Base-by-base conservation (phyloP, 2,329 filamentous ascomycete genomes). In the Coniella vitis region DNA sequence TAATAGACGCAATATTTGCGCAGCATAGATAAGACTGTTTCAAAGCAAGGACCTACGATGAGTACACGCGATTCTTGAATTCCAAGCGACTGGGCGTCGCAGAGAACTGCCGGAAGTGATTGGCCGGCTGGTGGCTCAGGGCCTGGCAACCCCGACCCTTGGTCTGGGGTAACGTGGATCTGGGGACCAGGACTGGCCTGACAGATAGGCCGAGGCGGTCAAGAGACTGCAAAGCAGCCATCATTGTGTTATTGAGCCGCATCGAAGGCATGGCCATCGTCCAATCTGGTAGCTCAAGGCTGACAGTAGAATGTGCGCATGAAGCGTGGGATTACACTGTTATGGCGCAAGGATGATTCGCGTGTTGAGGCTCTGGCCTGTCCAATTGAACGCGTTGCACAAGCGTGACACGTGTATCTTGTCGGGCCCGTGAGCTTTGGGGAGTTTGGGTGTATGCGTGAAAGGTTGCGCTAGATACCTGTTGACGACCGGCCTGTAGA, bases 11-110 rank as follows among this genome's bases (percentile, higher is more conserved):
- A 29, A 29, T n/a, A n/a, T 29, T 29, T 10, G 10, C 10, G 25
- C 10, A 29, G 25, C 25, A 29, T 5, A 10, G 25, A 29, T 29
- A 29, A 29, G 25, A 10, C 5, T 5, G 25, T 10, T 5, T 29
- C 25, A 37, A 41, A 36, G 7, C 21, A 13, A 16, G 20, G 35
- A 58, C 65, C 58, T 52, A 68, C 65, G 64, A 59, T 37, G 62
- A 55, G 50, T 63, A 66, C 50, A 68, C 60, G 9, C 44, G 36
- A n/a, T 54, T 54, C n/a, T 25, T 38, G 29, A 19, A 8, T 17
- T 43, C 40, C 13, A 37, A 32, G n/a, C 35, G 51, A 19, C 25
- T 38, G 3, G 48, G 7, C 8, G 48, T 42, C 29, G 45, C 38
- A 2, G 51, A 53, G 40, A 53, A 53, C 20, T 21, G 21, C n/a